Percentiles rank a stretch among this genome's conserved stretches.
Evolutionary conservation across 2,329 filamentous ascomycete genomes (phyloP).

Genomic region (Lachnellula suecica): DNA sequence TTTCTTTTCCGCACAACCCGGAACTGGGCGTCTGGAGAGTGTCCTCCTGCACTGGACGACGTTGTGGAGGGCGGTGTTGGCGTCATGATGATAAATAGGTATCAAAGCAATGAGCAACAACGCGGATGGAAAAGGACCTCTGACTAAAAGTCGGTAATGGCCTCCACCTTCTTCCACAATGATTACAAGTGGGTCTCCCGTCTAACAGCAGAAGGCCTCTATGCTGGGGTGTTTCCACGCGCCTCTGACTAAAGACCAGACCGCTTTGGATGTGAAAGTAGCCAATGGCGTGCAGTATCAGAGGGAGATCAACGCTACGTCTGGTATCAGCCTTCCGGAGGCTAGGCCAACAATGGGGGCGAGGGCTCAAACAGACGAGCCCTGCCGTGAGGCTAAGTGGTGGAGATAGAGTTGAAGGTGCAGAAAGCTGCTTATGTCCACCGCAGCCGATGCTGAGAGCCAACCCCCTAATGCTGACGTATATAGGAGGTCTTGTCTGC

Average conservation of each 20-base stretch:
- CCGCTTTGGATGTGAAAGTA: slow-evolving; percentile 11
- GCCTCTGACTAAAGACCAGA: not conserved
- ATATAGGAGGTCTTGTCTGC: slow-evolving; percentile 22
- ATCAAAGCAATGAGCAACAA: slow-evolving; percentile 13
- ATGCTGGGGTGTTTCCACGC: slow-evolving; percentile 3
- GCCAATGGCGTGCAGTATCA: slow-evolving; percentile 17
- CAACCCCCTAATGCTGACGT: slow-evolving; percentile 19
- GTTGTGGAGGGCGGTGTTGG: slow-evolving; percentile 77
- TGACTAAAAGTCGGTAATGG: slow-evolving; percentile 3
- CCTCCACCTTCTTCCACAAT: slow-evolving; percentile 11
- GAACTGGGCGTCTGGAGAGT: slow-evolving; percentile 84
- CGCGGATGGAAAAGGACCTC: slow-evolving; percentile 7
- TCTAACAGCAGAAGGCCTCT: slow-evolving; percentile 11
- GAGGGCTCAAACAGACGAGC: slow-evolving; percentile 10
- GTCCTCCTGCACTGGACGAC: slow-evolving; percentile 69
- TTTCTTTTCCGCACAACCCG: slow-evolving; percentile 90
- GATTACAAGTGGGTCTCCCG: slow-evolving; percentile 16
- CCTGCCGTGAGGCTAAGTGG: slow-evolving; percentile 19
- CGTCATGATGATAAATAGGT: slow-evolving; percentile 52
- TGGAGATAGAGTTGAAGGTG: slow-evolving; percentile 25
- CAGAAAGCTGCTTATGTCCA: slow-evolving; percentile 27
- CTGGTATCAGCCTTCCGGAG: slow-evolving; percentile 14
- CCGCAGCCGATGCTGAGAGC: slow-evolving; percentile 14
- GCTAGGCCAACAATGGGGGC: slow-evolving; percentile 17
- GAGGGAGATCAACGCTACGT: slow-evolving; percentile 6